Evolutionary conservation across 1,284 basidiomycete genomes (phyloP).

Genomic region (Naganishia sp.): DNA sequence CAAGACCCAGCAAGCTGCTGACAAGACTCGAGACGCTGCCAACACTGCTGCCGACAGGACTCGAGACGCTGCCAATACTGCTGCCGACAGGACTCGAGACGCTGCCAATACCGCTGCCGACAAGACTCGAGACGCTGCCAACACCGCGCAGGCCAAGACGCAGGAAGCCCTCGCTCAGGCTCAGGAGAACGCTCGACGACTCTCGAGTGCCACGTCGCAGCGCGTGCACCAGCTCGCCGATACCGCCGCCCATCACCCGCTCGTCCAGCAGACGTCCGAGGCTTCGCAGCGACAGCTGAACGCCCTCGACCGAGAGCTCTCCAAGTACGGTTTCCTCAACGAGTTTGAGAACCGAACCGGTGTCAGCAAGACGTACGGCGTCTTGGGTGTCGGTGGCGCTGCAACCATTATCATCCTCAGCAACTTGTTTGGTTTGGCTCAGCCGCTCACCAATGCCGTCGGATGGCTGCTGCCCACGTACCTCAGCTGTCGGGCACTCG

Average conservation of each 20-base stretch:
- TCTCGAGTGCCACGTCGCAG: constrained; percentile 14
- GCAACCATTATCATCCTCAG: constrained; percentile 44
- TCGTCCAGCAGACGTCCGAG: constrained; percentile 30
- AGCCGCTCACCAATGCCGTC: constrained; percentile 53
- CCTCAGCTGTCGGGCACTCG: constrained; percentile 55
- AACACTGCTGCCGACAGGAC: constrained; percentile 15
- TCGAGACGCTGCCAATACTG: constrained; percentile 21
- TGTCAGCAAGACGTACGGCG: constrained; percentile 35
- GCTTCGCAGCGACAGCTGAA: constrained; percentile 28
- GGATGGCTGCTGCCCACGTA: constrained; percentile 57
- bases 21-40: constrained; percentile 13
- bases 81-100: constrained; percentile 36
- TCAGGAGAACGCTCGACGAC: constrained; percentile 18
- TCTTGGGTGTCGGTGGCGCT: constrained; percentile 37
- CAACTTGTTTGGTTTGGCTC: constrained; percentile 55
- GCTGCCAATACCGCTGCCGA: constrained; percentile 21
- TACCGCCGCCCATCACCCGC: constrained; percentile 28
- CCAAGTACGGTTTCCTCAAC: constrained; percentile 34
- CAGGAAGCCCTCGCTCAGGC: constrained; percentile 21
- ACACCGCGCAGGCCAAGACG: constrained; percentile 29
- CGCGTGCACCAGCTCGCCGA: constrained; percentile 23
- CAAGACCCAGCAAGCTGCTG: constrained; percentile 2
- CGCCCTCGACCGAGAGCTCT: constrained; percentile 28
- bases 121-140: constrained; percentile 21
- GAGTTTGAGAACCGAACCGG: constrained; percentile 33